Conservation (phyloP, 192 early-diverging fungal species). For the Chytriomyces sp. region DNA sequence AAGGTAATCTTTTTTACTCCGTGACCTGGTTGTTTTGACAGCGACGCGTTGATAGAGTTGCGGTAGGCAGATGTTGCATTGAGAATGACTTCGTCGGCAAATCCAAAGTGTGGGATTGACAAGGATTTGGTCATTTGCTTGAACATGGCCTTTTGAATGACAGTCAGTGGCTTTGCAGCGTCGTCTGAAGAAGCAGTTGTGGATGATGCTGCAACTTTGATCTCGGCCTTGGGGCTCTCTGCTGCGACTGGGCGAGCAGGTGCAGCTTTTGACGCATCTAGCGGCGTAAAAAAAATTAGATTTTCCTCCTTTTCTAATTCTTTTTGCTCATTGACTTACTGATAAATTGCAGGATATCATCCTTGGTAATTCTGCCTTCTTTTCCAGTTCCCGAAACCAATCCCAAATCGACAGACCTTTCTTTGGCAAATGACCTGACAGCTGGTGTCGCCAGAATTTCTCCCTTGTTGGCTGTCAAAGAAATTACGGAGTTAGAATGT, state of each 20-base stretch:
- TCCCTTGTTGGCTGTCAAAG: background rate
- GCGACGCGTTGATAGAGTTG: constrained; percentile 65
- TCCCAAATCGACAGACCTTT: constrained; percentile 76
- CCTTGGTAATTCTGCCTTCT: constrained; percentile 86
- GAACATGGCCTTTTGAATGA: constrained; percentile 97
- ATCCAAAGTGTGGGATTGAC: constrained; percentile 92
- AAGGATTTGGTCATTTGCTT: constrained; percentile 92
- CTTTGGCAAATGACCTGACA: constrained; percentile 82
- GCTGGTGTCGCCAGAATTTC: constrained; percentile 82
- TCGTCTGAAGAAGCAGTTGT: constrained; percentile 54
- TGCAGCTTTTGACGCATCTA: background rate
- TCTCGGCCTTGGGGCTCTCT: background rate
- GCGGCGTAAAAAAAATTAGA: background rate
- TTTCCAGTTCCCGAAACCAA: constrained; percentile 81
- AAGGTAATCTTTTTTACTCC: constrained; percentile 73
- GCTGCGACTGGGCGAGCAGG: constrained; percentile 15
- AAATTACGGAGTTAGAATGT: background rate
- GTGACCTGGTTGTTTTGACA: constrained; percentile 59
- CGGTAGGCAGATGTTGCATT: constrained; percentile 72
- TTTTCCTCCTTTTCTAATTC: background rate
- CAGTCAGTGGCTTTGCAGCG: constrained; percentile 68
- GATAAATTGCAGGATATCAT: constrained; percentile 76
- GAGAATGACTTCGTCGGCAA: constrained; percentile 86
- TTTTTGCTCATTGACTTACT: background rate
- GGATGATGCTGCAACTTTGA: constrained; percentile 33